Conservation (phyloP, 2,329 filamentous ascomycete genomes). For the Pyrenophora graminea region DNA sequence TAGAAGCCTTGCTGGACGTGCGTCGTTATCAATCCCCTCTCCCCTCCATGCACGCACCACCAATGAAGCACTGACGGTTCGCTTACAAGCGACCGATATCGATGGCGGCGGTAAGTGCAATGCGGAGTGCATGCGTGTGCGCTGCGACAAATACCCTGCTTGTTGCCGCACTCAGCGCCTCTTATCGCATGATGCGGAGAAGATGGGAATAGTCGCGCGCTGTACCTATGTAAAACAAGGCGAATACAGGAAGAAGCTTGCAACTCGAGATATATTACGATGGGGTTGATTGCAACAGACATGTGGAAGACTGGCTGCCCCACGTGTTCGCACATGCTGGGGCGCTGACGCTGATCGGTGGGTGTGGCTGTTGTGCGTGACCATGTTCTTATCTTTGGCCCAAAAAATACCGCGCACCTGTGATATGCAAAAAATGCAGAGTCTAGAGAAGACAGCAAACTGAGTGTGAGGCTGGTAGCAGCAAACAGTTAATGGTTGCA, state of each 20-base stretch:
- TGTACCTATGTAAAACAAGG: no score
- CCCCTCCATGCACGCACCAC: slow-evolving; percentile 10
- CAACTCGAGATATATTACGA: no score
- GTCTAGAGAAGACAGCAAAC: not conserved
- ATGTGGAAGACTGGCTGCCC: slow-evolving; percentile 2
- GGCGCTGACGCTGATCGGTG: slow-evolving; percentile 9
- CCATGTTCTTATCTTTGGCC: slow-evolving; percentile 10
- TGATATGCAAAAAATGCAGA: not conserved
- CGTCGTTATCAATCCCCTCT: not conserved
- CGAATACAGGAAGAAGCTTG: no score
- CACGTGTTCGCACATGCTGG: slow-evolving; percentile 16
- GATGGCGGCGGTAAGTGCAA: slow-evolving; percentile 10
- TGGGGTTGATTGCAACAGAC: no score
- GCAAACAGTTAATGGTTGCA: not conserved
- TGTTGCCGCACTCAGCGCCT: slow-evolving; percentile 9
- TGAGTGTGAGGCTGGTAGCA: not conserved
- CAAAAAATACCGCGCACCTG: slow-evolving; percentile 1
- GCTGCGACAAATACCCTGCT: slow-evolving; percentile 1
- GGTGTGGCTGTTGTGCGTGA: slow-evolving; percentile 13
- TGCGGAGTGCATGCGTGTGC: slow-evolving; percentile 15
- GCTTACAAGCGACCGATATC: slow-evolving; percentile 8
- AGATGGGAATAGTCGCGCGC: no score
- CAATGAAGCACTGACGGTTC: not conserved
- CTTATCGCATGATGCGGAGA: slow-evolving; percentile 1
- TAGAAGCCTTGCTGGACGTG: not conserved